These are phyloP conservation scores for Aspergillus pseudoterreus DNA, from an alignment of 2,329 filamentous ascomycete species.

Conservation along the genomic window DNA sequence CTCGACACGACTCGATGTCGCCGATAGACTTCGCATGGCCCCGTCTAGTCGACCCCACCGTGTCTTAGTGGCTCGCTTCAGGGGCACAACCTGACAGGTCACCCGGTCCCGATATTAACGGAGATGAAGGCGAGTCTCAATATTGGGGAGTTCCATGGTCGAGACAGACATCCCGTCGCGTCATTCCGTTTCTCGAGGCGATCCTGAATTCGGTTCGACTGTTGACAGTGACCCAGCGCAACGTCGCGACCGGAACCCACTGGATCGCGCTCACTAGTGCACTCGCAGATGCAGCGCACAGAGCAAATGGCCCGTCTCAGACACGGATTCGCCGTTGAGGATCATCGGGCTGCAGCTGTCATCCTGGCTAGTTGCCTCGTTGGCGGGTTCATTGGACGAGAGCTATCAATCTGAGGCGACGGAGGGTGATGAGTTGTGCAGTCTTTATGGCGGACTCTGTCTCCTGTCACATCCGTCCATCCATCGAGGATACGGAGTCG, in stretches of 20 bases:
- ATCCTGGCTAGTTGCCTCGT: background rate
- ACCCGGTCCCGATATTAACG: background rate
- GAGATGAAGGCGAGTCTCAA: background rate
- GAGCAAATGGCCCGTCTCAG: background rate
- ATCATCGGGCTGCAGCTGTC: background rate
- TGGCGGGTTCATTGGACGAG: background rate
- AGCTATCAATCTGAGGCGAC: conserved; percentile 4
- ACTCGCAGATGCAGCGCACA: background rate
- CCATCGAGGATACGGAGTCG: too few species aligned
- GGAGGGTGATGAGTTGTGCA: conserved; percentile 14
- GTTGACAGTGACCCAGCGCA: too few species aligned
- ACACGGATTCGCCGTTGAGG: background rate
- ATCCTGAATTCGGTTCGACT: too few species aligned
- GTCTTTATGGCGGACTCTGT: background rate
- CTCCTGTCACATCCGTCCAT: background rate
- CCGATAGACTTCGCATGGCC: too few species aligned
- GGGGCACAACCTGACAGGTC: background rate
- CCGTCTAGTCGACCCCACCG: background rate
- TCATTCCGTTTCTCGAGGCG: background rate
- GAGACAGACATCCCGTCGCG: background rate
- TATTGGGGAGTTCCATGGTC: background rate
- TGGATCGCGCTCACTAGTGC: too few species aligned
- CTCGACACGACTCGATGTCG: too few species aligned
- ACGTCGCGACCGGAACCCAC: too few species aligned
- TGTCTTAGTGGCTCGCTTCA: background rate